These are phyloP conservation scores for Parietichytrium sp. DNA, from an alignment of 108 stramenopile genomes.

Conservation along the genomic window DNA sequence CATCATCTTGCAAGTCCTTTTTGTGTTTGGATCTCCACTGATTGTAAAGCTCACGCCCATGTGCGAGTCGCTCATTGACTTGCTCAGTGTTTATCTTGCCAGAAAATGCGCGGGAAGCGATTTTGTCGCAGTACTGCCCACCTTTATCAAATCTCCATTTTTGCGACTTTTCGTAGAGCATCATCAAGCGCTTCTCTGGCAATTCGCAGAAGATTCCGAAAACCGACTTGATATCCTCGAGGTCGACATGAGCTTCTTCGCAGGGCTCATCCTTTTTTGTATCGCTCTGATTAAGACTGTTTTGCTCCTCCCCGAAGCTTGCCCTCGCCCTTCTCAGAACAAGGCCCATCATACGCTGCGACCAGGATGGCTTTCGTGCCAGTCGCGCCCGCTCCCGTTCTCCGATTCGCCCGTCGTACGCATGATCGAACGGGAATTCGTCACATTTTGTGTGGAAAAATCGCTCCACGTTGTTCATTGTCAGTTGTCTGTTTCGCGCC, in stretches of 20 bases:
- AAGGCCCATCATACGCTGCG: no score
- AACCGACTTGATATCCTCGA: no score
- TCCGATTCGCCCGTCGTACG: no score
- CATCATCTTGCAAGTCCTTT: background rate
- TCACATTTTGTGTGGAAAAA: background rate
- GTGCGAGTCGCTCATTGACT: background rate
- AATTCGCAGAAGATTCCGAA: background rate
- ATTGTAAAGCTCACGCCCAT: background rate
- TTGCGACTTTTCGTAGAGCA: background rate
- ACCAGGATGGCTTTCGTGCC: no score
- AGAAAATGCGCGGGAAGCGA: background rate
- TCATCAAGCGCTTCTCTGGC: background rate
- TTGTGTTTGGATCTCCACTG: background rate
- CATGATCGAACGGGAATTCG: no score
- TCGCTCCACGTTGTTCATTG: slow-evolving; percentile 34
- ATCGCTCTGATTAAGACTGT: no score
- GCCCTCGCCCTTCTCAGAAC: no score
- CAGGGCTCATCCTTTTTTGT: no score
- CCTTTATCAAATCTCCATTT: background rate
- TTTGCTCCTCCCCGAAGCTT: no score
- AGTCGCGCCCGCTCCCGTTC: no score
- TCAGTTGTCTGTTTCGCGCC: background rate
- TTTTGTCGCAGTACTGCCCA: background rate
- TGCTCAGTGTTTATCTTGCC: background rate
- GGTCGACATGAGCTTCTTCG: no score